These are phyloP conservation scores for Eucalyptus curtisii DNA, from an alignment of 345 rosid species.

Conservation along the genomic window DNA sequence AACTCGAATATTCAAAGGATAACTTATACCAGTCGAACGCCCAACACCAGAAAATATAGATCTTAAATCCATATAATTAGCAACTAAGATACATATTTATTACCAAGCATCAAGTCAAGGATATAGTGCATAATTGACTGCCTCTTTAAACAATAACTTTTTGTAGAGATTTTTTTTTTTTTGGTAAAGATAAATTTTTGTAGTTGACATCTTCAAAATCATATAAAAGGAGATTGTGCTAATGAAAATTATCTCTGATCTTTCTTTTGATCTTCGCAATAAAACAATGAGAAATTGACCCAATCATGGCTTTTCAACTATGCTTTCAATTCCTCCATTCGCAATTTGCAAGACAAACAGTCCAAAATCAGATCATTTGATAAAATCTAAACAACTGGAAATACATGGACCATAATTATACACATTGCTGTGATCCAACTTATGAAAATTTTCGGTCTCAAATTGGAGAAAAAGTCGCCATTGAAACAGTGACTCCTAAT, in stretches of 20 bases:
- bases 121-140: neutral
- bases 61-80: neutral
- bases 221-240: neutral
- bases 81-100: neutral
- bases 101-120: neutral
- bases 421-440: neutral
- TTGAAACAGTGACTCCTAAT: neutral
- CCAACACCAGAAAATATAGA: neutral
- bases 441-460: neutral
- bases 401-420: neutral
- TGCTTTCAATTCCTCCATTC: neutral
- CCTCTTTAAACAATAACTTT: neutral
- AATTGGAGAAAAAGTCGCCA: neutral
- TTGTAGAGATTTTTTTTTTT: neutral
- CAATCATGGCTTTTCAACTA: neutral
- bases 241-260: neutral
- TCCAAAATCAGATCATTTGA: neutral
- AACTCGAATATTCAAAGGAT: neutral
- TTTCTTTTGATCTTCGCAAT: neutral
- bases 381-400: neutral
- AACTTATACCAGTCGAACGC: neutral
- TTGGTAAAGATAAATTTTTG: neutral
- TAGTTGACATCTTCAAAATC: neutral
- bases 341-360: neutral
- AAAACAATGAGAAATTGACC: neutral